Conservation (phyloP, 192 early-diverging fungal genomes). For the Mortierella alpina region DNA sequence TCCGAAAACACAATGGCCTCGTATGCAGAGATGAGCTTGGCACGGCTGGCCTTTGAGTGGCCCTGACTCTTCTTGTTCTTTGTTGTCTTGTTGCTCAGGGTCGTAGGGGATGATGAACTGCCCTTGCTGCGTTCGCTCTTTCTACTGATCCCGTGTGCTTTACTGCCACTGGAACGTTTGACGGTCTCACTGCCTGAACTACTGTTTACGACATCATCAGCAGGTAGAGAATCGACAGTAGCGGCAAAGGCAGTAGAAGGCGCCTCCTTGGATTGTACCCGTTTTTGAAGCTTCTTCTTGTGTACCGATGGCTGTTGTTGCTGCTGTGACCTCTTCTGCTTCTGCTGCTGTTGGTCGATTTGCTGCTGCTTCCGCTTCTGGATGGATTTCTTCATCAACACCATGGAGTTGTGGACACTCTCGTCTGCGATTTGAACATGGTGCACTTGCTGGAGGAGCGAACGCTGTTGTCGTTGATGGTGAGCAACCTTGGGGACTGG, state of each 20-base stretch:
- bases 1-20: slow-evolving; percentile 39
- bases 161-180: background rate
- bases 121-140: background rate
- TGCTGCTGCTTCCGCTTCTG: slow-evolving; percentile 2
- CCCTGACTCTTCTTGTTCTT: background rate
- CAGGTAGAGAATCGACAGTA: no score
- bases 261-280: background rate
- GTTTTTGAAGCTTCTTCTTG: background rate
- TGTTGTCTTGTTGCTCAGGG: background rate
- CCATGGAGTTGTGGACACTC: slow-evolving; percentile 17
- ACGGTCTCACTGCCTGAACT: no score
- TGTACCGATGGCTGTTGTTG: background rate
- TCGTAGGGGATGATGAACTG: background rate
- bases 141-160: background rate
- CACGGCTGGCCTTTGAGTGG: background rate
- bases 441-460: slow-evolving; percentile 30
- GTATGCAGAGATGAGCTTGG: slow-evolving; percentile 22
- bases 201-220: no score
- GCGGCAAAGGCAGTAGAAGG: background rate
- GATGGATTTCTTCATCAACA: slow-evolving; percentile 28
- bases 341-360: slow-evolving; percentile 1
- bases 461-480: slow-evolving; percentile 10
- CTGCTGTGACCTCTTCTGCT: background rate
- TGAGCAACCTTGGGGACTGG: background rate
- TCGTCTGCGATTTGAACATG: slow-evolving; percentile 39